Evolutionary conservation across 225 moss, liverwort and hornwort species (phyloP), one percentile per base, ranked within the genome.

Genomic region (Sphagnum tenellum): DNA sequence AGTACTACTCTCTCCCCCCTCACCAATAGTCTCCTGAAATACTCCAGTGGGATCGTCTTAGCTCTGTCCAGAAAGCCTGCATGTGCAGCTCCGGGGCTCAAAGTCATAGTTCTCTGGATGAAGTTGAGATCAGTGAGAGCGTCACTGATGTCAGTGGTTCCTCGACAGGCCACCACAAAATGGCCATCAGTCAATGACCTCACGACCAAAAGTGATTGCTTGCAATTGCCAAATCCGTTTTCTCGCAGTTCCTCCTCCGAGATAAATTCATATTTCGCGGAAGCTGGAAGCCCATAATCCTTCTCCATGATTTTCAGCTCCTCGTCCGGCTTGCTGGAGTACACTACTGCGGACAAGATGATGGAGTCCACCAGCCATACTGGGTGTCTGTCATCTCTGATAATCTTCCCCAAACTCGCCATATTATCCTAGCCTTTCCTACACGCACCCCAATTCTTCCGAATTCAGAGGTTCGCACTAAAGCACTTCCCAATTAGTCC

Each of bases 61-160:
- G 96, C 96, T 57, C 96, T 66, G 47, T 98, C 92, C 5, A 98
- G 57, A 12, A 98, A 98, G 4, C 96, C 96, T 3, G 89, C 85
- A 54, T 98, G 96, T 0, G 96, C 96, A 5, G 92, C 82, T 5
- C 96, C 96, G 2, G 86, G 81, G 7, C 89, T 67, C 51, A 93
- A 66, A 64, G 92, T 93, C 96, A 98, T 90, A 46, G 96, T 93
- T 49, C 96, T 79, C 74, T 98, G 96, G 3, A 98, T 74, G 62
- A 98, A 89, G 67, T 92, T 90, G 8, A 98, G 63, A 56, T 98
- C 96, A 3, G 75, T 76, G 3, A 98, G 69, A 1, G 96, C 96
- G 60, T 98, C 96, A 62, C 87, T 88, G 49, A 89, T 57, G 55
- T 98, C 96, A 47, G 73, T 80, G 6, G 92, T 92, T 13, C 96